Base-by-base conservation (phyloP, 2,329 filamentous ascomycete species). In the Stagonosporopsis tanaceti region DNA sequence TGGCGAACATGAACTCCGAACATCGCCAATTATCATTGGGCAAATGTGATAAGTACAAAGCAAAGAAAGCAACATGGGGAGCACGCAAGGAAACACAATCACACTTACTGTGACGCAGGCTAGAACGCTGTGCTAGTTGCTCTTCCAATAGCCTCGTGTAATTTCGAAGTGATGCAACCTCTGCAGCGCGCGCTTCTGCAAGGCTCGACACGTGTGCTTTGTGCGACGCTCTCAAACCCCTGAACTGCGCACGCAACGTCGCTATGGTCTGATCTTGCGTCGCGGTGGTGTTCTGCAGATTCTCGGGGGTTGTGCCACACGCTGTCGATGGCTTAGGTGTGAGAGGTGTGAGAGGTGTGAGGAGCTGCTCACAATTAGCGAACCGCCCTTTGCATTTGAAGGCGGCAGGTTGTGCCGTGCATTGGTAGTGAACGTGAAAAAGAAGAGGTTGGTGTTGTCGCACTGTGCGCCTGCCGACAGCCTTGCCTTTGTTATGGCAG, bases 81-180 rank as follows among this genome's bases (percentile, higher is more conserved):
- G 48, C 45, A 42, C 46, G 40, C 45, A 61, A 37, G 51, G 28
- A 32, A 39, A 35, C 39, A 46, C 47, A 40, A 24, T 46, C 35
- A 47, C 30, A 61, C 73, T 59, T 59, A 74, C 73, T 63, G 60
- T 74, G 70, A 44, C 73, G 70, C 34, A 73, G 64, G 27, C 50
- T 55, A 30, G 68, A 65, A 30, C 63, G 59, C 42, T 71, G 62
- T 32, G 65, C 63, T 39, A 71, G 58, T 50, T 73, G 72, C 27
- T 73, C 68, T 62, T 80, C 78, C 34, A 80, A 68, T 15, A 76
- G 66, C 45, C 64, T 65, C 37, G 76, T 69, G 60, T 80, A 77
- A 22, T 75, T 68, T 24, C 66, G 72, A 32, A 78, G 57, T 7
- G 76, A 76, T n/a, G 71, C 69, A 9, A 80, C 52, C 65, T 80